Percentiles rank a stretch among this genome's conserved stretches.
Conservation (phyloP, 352 stramenopile genomes). For the Globisporangium iwayamae region DNA sequence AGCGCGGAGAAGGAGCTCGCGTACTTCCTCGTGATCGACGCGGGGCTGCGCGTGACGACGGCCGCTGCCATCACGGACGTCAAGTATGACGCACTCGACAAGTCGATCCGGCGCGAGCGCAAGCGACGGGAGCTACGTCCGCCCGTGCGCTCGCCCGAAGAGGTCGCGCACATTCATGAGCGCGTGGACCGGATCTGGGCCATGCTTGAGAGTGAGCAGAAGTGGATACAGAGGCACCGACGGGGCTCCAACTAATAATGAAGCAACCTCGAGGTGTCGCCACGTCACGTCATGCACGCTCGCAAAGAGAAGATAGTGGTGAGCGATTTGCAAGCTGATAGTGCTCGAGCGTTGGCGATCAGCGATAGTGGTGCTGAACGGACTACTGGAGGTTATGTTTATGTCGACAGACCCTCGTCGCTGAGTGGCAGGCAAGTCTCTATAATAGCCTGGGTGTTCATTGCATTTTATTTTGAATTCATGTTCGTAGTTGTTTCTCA, state of each 20-base stretch:
- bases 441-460: too few species aligned
- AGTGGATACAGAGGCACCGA: not conserved
- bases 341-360: too few species aligned
- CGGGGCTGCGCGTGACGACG: not conserved
- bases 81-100: not conserved
- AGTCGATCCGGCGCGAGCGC: not conserved
- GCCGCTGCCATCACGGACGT: not conserved
- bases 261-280: not conserved
- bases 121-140: not conserved
- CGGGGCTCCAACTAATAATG: not conserved
- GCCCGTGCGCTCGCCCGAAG: not conserved
- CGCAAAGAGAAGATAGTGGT: not conserved
- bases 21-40: conserved; percentile 4
- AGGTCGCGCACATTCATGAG: not conserved
- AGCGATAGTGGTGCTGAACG: too few species aligned
- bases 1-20: conserved; percentile 1
- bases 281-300: too few species aligned
- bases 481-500: too few species aligned
- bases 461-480: too few species aligned
- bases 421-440: too few species aligned
- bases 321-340: too few species aligned
- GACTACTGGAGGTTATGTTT: too few species aligned
- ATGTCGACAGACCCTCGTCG: too few species aligned
- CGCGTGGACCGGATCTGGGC: conserved; percentile 1
- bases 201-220: not conserved